These are phyloP conservation scores for Paecilomyces niveus DNA, from an alignment of 2,329 filamentous ascomycete species.

Conservation along the genomic window DNA sequence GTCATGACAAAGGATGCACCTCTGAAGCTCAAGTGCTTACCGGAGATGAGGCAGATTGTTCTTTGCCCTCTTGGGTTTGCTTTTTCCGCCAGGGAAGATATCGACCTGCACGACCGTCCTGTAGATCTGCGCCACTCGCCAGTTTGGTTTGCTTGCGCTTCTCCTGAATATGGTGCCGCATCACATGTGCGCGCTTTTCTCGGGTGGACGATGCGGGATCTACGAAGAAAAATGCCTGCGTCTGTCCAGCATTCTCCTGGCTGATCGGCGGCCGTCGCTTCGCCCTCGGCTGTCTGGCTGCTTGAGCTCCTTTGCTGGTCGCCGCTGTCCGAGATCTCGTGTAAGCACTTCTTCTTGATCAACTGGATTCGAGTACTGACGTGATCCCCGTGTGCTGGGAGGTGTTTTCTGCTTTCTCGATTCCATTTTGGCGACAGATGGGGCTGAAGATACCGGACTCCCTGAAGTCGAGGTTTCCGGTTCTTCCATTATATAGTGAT, in stretches of 20 bases:
- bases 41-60: conserved; percentile 4
- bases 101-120: conserved; percentile 8
- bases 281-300: conserved; percentile 13
- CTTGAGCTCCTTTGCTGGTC: conserved; percentile 10
- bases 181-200: conserved; percentile 38
- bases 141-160: conserved; percentile 28
- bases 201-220: conserved; percentile 32
- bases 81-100: conserved; percentile 20
- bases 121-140: conserved; percentile 11
- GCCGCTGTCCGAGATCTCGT: conserved; percentile 7
- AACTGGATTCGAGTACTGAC: not conserved
- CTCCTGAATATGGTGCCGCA: conserved; percentile 38
- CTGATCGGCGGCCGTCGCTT: conserved; percentile 19
- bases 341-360: not conserved
- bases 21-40: not conserved
- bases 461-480: not conserved
- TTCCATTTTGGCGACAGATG: not conserved
- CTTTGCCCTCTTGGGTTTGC: conserved; percentile 1
- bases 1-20: not conserved
- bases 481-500: not conserved
- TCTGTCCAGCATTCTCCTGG: conserved; percentile 15
- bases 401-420: not conserved
- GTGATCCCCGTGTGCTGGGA: not conserved
- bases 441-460: not conserved
- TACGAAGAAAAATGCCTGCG: conserved; percentile 34